Base-by-base conservation (phyloP, 73 alveolate species). In the Paramecium sexaurelia region DNA sequence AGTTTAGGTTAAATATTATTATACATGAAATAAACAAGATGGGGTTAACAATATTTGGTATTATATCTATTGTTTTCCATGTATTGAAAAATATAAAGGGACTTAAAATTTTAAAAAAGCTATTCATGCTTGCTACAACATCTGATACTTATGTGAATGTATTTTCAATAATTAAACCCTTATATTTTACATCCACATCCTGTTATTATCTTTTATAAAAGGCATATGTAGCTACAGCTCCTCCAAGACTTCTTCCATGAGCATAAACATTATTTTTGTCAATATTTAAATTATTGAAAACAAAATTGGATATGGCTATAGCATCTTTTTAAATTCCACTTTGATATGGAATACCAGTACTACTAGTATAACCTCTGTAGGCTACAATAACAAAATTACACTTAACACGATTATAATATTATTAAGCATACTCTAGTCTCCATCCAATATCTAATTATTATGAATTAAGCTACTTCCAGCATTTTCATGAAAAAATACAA, bases 231-330 rank as follows among this genome's bases (percentile, higher is more conserved):
- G 84, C 78, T 17, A 85, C 93, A 57, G 93, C 93, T 19, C 93
- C 93, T 5, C 93, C 93, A 8, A 85, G 71, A 57, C 93, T 85
- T 85, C 93, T 85, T 56, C 93, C 93, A 85, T 85, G 93, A 19
- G 67, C 57, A 56, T 29, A 85, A 5, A 85, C 22, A n/a, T 85
- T 55, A 5, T 29, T 2, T 24, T 40, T 27, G 61, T 85, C 56
- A 55, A 85, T 85, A 22, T 36, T 36, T 36, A 71, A 71, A 85
- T 43, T 19, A n/a, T 61, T 29, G 35, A 85, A 56, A 57, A 85
- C 66, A 85, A 13, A 61, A 8, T 55, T 41, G 2, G 67, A 19
- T 3, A 85, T 85, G n/a, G 85, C 93, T 55, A n/a, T 5, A 22
- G 84, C 84, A 85, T 85, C 93, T 35, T 85, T 56, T 85, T 85